Percentiles rank a stretch among this genome's conserved stretches.
phyloP scores from a whole-genome alignment of 2,329 filamentous ascomycete genomes.

The Fusarium miscanthi region DNA sequence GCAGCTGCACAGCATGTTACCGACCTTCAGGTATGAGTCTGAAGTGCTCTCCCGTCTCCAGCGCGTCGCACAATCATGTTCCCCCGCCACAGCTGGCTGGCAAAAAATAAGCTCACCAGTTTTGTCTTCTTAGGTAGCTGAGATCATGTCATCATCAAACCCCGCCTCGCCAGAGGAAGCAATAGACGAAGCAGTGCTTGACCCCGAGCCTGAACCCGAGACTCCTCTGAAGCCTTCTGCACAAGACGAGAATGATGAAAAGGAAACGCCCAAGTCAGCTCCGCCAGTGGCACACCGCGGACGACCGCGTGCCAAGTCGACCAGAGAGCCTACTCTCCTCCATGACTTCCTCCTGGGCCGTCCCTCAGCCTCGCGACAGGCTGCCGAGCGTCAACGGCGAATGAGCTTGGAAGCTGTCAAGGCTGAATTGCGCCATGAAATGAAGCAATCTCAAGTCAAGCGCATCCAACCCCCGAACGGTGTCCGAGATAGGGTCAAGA shows the following conservation, averaged over 20 bases:
- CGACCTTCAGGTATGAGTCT: slow-evolving; percentile 39
- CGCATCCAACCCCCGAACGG: slow-evolving; percentile 71
- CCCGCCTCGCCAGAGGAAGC: slow-evolving; percentile 42
- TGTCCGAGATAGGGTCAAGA: slow-evolving; percentile 82
- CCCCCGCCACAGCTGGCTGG: neutral
- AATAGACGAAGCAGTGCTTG: slow-evolving; percentile 38
- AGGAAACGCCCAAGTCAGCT: slow-evolving; percentile 56
- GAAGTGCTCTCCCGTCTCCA: neutral
- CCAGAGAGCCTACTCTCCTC: slow-evolving; percentile 60
- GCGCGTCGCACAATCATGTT: slow-evolving; percentile 1
- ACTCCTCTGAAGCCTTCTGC: slow-evolving; percentile 36
- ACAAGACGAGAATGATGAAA: slow-evolving; percentile 29
- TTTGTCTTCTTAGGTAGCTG: slow-evolving; percentile 34
- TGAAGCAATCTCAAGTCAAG: slow-evolving; percentile 68
- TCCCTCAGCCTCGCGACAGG: slow-evolving; percentile 65
- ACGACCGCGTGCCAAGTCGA: slow-evolving; percentile 52
- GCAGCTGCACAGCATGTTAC: slow-evolving; percentile 45
- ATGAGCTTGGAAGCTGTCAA: slow-evolving; percentile 70
- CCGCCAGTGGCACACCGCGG: slow-evolving; percentile 53
- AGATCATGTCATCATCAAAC: slow-evolving; percentile 46
- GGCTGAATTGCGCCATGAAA: slow-evolving; percentile 62
- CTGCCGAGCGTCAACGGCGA: slow-evolving; percentile 63
- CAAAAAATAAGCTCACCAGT: slow-evolving; percentile 30
- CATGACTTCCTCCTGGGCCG: slow-evolving; percentile 68
- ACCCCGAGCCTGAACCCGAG: slow-evolving; percentile 20